Evolutionary conservation across 345 rosid species (phyloP).

Genomic region (Euphorbia pulcherrima): DNA sequence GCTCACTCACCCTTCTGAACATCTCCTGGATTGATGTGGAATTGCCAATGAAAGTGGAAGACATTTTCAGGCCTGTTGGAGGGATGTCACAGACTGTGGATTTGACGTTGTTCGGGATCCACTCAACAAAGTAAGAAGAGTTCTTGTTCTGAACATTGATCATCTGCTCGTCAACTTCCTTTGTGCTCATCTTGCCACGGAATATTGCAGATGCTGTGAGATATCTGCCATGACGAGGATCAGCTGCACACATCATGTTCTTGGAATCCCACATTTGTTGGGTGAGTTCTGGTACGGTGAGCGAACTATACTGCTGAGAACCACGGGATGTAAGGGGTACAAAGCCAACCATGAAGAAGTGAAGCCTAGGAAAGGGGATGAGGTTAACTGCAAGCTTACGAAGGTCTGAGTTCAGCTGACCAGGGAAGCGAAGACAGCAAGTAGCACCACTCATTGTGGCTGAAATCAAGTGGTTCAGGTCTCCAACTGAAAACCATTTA

Average conservation of each 20-base stretch:
- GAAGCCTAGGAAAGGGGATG: constrained; percentile 70
- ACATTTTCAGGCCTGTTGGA: constrained; percentile 71
- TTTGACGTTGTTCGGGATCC: constrained; percentile 82
- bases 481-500: constrained; percentile 50
- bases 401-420: constrained; percentile 77
- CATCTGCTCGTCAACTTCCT: constrained; percentile 80
- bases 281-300: constrained; percentile 75
- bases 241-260: constrained; percentile 82
- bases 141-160: constrained; percentile 80
- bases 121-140: constrained; percentile 75
- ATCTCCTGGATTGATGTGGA: constrained; percentile 79
- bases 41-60: constrained; percentile 70
- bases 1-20: too few species aligned
- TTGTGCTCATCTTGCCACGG: too few species aligned
- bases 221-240: constrained; percentile 70
- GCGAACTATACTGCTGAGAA: constrained; percentile 67
- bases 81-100: constrained; percentile 83
- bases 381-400: constrained; percentile 82
- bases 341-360: constrained; percentile 79
- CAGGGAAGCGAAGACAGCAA: constrained; percentile 80
- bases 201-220: constrained; percentile 73
- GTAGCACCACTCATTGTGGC: constrained; percentile 83
- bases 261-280: constrained; percentile 87
- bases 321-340: constrained; percentile 74
- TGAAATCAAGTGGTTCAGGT: constrained; percentile 68